Base-by-base conservation (phyloP, 768 basidiomycete species). In the Lactarius evosmus region DNA sequence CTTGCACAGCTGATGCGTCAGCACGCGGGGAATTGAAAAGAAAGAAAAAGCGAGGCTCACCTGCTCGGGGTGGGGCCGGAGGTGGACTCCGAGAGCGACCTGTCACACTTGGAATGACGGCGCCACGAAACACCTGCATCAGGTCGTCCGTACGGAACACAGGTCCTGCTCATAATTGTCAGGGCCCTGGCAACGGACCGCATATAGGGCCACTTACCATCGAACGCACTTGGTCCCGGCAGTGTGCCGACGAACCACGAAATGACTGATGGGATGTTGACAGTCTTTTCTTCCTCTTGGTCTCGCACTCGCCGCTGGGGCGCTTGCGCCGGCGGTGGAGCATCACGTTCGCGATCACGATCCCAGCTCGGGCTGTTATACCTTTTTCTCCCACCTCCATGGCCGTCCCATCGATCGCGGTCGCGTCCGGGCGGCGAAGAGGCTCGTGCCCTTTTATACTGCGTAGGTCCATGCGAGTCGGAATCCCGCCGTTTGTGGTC, bases 101-200 rank as follows among this genome's bases (percentile, higher is more conserved):
- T 52, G 75, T 73, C 51, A 73, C 81, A 63, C 85, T 87, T 0
- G 93, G 91, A 60, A 94, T 91, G 34, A 89, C 85, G 54, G 91
- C 89, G 70, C 85, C 90, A 38, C 85, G 82, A 74, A 97, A 88
- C 33, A 93, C 71, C 65, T 88, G 87, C 86, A 98, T 88, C 41
- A 96, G 78, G 74, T 96, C 94, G 33, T 97, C 95, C 1, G 89
- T 88, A 61, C 91, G 82, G 77, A 96, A 96, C 41, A 93, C 83
- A 9, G 95, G 95, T 4, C 94, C 94, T 95, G 68, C 25, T n/a
- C 41, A 56, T 41, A 59, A 52, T 67, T 40, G 49, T 58, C 61
- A 67, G 60, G 33, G 58, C 63, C 54, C 33, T 4, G 12, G 60
- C 52, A 63, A 65, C 62, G 67, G 44, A 22, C 12, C 25, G 55